These are phyloP conservation scores for Coemansia sp. DNA, from an alignment of 371 early-diverging fungal genomes.

Conservation along the genomic window DNA sequence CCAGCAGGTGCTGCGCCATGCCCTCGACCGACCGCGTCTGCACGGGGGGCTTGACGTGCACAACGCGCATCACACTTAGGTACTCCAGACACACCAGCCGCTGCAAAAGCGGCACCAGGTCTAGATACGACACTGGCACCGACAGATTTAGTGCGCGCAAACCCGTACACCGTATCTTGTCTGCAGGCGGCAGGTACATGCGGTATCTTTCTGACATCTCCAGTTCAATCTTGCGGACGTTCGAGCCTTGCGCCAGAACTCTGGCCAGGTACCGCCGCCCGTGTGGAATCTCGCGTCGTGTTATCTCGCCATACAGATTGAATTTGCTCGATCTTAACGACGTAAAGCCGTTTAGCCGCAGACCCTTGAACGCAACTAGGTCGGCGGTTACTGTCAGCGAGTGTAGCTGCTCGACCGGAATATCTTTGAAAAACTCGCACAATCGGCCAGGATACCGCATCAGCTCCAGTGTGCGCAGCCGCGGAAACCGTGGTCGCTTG, in stretches of 20 bases:
- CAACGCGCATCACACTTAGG: slow-evolving; percentile 18
- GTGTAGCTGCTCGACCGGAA: slow-evolving; percentile 23
- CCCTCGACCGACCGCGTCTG: slow-evolving; percentile 28
- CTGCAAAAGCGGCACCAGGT: slow-evolving; percentile 18
- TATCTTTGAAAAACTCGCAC: slow-evolving; percentile 22
- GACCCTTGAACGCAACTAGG: slow-evolving; percentile 33
- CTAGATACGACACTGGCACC: slow-evolving; percentile 16
- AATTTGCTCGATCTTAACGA: slow-evolving; percentile 7
- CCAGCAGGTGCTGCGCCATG: slow-evolving; percentile 21
- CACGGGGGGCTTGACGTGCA: no score
- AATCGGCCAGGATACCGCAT: slow-evolving; percentile 33
- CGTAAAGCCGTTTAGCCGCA: slow-evolving; percentile 15
- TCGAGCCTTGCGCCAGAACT: slow-evolving; percentile 15
- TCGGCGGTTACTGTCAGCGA: slow-evolving; percentile 26
- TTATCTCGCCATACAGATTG: no score
- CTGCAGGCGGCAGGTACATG: slow-evolving; percentile 16
- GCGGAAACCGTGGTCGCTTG: slow-evolving; percentile 33
- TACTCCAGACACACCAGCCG: slow-evolving; percentile 24
- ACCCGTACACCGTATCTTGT: slow-evolving; percentile 12
- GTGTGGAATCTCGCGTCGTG: slow-evolving; percentile 29
- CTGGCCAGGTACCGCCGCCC: slow-evolving; percentile 24
- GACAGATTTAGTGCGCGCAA: slow-evolving; percentile 16
- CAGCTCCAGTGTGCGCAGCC: slow-evolving; percentile 21
- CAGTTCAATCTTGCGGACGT: slow-evolving; percentile 9
- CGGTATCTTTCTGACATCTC: slow-evolving; percentile 16